Conservation (phyloP, 2,329 filamentous ascomycete species). For the Sarocladiaceae sp. region DNA sequence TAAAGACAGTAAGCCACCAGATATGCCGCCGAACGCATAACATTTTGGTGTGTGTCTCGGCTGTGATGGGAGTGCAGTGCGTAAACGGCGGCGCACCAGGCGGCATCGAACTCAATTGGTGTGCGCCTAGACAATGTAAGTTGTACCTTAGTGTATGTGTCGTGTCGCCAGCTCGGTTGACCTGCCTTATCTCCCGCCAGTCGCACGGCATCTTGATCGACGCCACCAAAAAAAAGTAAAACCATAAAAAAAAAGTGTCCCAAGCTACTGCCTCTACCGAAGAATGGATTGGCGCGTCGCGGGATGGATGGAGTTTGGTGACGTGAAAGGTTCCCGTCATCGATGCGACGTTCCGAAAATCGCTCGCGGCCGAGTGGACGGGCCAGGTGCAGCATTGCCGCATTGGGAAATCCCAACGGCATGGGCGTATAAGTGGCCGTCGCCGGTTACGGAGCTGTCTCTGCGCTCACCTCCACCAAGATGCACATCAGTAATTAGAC, state of each 20-base stretch:
- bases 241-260: too few relatives aligned
- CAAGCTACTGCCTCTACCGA: too few relatives aligned
- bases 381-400: background rate
- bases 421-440: constrained; percentile 1
- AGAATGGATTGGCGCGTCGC: background rate
- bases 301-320: background rate
- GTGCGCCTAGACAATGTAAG: background rate
- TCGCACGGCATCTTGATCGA: background rate
- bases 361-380: constrained; percentile 7
- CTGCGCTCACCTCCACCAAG: background rate
- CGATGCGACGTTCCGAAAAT: constrained; percentile 9
- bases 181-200: background rate
- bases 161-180: background rate
- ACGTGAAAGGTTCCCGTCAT: constrained; percentile 9
- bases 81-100: background rate
- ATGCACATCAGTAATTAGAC: background rate
- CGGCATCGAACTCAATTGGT: background rate
- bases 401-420: constrained; percentile 1
- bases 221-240: background rate
- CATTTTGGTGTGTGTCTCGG: too few relatives aligned
- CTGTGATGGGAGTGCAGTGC: background rate
- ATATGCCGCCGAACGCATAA: too few relatives aligned
- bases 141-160: too few relatives aligned
- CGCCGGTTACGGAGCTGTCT: constrained; percentile 5
- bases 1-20: background rate